phyloP scores from a whole-genome alignment of 1,284 basidiomycete genomes.

The Microbotryum scabiosae region DNA sequence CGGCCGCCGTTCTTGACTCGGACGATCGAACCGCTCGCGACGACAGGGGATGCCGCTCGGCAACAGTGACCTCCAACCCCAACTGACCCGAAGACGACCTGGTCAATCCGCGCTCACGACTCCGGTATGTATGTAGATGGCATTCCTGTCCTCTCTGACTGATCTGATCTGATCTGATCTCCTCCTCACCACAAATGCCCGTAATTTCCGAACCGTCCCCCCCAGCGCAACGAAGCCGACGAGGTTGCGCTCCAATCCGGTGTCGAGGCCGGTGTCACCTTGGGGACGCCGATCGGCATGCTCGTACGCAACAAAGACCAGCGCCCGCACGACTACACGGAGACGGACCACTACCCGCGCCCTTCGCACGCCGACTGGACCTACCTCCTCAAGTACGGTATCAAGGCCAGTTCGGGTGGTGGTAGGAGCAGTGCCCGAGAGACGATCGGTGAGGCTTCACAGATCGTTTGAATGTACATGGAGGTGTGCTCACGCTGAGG shows the following conservation, averaged over 20 bases:
- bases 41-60: constrained; percentile 70
- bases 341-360: constrained; percentile 93
- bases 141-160: neutral
- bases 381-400: constrained; percentile 93
- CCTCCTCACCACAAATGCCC: neutral
- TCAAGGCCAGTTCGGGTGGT: constrained; percentile 95
- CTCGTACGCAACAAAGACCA: constrained; percentile 98
- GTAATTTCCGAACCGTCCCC: neutral
- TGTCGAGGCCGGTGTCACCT: constrained; percentile 83
- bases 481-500: neutral
- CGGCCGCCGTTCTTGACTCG: neutral
- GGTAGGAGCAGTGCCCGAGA: constrained; percentile 91
- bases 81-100: constrained; percentile 83
- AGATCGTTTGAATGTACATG: neutral
- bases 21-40: neutral
- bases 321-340: constrained; percentile 94
- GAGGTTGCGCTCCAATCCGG: constrained; percentile 90
- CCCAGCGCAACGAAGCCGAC: constrained; percentile 94
- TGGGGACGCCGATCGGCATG: constrained; percentile 93
- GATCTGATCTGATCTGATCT: neutral
- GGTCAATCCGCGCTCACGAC: constrained; percentile 97
- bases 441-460: constrained; percentile 65
- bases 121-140: constrained; percentile 56
- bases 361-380: constrained; percentile 98
- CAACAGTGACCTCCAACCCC: constrained; percentile 78